Evolutionary conservation across 495 filamentous ascomycete species (phyloP), one percentile per base, ranked within the genome.

Genomic region (Aspergillus nanangensis): DNA sequence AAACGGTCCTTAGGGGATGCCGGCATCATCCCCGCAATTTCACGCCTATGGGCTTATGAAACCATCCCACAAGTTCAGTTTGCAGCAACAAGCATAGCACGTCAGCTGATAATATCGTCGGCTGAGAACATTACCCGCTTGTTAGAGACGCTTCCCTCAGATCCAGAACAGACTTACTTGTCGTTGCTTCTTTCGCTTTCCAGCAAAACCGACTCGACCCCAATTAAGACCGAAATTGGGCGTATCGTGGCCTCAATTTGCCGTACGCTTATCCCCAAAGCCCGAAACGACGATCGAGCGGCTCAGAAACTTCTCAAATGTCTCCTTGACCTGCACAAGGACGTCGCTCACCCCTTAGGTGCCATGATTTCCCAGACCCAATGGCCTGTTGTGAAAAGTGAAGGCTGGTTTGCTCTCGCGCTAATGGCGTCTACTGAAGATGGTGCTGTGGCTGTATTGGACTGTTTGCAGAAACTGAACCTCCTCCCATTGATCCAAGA

Each of bases 341-440:
- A 70, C 33, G 54, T 90, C 20, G 62, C 74, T 3, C 60, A 70
- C 20, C 74, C 81, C 5, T 55, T 93, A 3, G 64, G 73, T 45
- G 74, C 72, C 38, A 82, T 91, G 65, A 69, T 84, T 27, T 75
- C 72, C 5, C 86, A 90, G 46, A 70, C 69, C 3, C 82, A 83
- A 53, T 90, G 83, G 70, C 82, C 85, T 1, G 72, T 82, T 18
- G 70, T 92, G 13, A 74, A 82, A 8, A 81, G 81, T 47, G 87
- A 93, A 58, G 81, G 80, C 0, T 80, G 85, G 69, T 89, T 91
- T 57, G 80, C 82, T 3, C 67, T 91, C 13, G 87, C 86, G 3
- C 65, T 91, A 22, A 85, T 92, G 77, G 76, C 79, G 8, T 70
- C 66, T 18, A 66, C 52, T 25, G 50, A 57, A 10, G 62, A 72